These are phyloP conservation scores for Ilyonectria destructans DNA, from an alignment of 2,329 filamentous ascomycete genomes.

Conservation along the genomic window DNA sequence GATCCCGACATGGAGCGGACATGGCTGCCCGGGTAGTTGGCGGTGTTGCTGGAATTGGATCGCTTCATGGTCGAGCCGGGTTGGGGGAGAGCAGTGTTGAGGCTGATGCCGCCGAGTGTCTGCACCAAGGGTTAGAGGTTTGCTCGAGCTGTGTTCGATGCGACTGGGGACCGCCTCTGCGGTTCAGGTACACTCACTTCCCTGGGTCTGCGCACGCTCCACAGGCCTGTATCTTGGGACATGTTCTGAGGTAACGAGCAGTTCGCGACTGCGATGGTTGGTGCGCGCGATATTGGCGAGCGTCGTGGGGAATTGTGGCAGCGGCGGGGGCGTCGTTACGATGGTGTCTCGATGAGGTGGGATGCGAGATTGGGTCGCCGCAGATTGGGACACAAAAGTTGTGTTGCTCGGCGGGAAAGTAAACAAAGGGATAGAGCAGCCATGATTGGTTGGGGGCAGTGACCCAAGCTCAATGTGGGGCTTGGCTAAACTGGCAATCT, in stretches of 20 bases:
- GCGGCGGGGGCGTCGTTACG: constrained; percentile 19
- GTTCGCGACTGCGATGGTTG: constrained; percentile 38
- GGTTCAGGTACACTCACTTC: constrained; percentile 74
- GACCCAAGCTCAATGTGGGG: background rate
- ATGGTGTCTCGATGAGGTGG: constrained; percentile 40
- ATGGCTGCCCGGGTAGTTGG: constrained; percentile 78
- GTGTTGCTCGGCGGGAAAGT: constrained; percentile 61
- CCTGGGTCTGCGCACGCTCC: constrained; percentile 92
- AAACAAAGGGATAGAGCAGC: constrained; percentile 56
- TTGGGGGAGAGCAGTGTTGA: constrained; percentile 89
- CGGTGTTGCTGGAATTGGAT: constrained; percentile 80
- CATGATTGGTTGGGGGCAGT: constrained; percentile 48
- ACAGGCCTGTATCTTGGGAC: constrained; percentile 90
- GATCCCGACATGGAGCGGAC: constrained; percentile 87
- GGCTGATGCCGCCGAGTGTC: constrained; percentile 89
- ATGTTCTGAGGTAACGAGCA: constrained; percentile 62
- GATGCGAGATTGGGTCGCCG: constrained; percentile 40
- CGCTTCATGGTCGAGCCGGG: constrained; percentile 96
- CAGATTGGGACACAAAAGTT: constrained; percentile 39
- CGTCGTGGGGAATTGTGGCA: constrained; percentile 3
- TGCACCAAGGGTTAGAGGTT: constrained; percentile 58
- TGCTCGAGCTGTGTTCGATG: constrained; percentile 20
- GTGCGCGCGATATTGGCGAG: constrained; percentile 32
- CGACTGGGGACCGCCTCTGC: constrained; percentile 34
- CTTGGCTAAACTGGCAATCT: background rate